These are phyloP conservation scores for Suhomyces prunicola DNA, from an alignment of 805 yeast genomes.

Conservation along the genomic window DNA sequence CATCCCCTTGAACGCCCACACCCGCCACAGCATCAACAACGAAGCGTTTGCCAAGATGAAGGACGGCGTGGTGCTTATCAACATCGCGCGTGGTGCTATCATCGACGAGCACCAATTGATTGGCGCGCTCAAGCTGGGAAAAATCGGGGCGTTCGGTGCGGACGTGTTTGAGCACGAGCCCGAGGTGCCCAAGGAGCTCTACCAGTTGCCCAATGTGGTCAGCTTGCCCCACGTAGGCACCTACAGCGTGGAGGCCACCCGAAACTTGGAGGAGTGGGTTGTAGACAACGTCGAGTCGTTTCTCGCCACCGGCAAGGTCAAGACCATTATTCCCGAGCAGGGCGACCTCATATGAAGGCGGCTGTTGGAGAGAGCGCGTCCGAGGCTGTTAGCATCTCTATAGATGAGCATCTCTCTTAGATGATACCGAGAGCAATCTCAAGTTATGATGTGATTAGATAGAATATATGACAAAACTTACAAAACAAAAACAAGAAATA, in stretches of 20 bases:
- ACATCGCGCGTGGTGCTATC: slow-evolving; percentile 88
- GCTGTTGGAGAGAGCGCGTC: too few species aligned
- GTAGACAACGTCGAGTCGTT: slow-evolving; percentile 63
- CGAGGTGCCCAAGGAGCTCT: slow-evolving; percentile 58
- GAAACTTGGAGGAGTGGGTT: slow-evolving; percentile 77
- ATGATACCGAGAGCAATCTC: background rate
- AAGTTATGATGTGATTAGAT: too few species aligned
- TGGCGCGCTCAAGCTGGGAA: slow-evolving; percentile 56
- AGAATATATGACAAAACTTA: too few species aligned
- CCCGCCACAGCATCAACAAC: slow-evolving; percentile 66
- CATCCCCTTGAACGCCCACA: slow-evolving; percentile 70
- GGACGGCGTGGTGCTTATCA: slow-evolving; percentile 71
- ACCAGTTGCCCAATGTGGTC: slow-evolving; percentile 63
- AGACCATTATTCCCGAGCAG: slow-evolving; percentile 80
- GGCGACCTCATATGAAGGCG: slow-evolving; percentile 15
- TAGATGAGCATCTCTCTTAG: background rate
- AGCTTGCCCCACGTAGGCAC: slow-evolving; percentile 91
- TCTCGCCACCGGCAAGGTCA: slow-evolving; percentile 63
- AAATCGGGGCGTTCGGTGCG: slow-evolving; percentile 63
- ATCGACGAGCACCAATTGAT: slow-evolving; percentile 63
- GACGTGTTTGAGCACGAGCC: slow-evolving; percentile 82
- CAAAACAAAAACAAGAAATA: too few species aligned
- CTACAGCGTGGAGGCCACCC: slow-evolving; percentile 67
- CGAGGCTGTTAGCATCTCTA: too few species aligned
- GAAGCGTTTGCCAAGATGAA: slow-evolving; percentile 67